Evolutionary conservation across 75 land plant genomes (phyloP).

Genomic region (Gnetum montanum): DNA sequence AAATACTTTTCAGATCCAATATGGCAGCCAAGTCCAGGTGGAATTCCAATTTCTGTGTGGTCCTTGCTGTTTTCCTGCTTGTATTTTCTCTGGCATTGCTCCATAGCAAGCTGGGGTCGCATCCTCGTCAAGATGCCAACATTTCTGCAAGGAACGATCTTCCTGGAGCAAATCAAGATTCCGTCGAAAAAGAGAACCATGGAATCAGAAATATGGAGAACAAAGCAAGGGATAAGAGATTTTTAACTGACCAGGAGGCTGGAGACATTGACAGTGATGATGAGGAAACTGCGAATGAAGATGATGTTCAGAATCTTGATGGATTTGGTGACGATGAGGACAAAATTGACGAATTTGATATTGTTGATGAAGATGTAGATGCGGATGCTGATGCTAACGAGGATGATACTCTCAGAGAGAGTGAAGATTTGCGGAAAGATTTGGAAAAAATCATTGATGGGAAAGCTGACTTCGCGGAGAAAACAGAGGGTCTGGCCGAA

Average conservation of each 20-base stretch:
- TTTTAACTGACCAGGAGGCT: conserved; percentile 13
- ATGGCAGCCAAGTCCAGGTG: conserved; percentile 6
- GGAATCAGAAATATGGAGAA: not conserved
- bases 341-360: conserved; percentile 54
- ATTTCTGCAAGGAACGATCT: not conserved
- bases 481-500: not conserved
- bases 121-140: too few species aligned
- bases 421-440: not conserved
- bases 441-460: conserved; percentile 10
- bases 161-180: not conserved
- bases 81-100: conserved; percentile 47
- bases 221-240: conserved; percentile 7
- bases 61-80: conserved; percentile 34
- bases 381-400: conserved; percentile 14
- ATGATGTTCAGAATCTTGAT: conserved; percentile 12
- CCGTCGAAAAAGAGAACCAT: not conserved
- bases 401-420: conserved; percentile 4
- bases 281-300: conserved; percentile 4
- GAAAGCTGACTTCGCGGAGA: not conserved
- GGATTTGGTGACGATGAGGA: conserved; percentile 29
- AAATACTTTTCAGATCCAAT: conserved; percentile 1
- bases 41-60: conserved; percentile 31
- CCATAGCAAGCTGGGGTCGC: conserved; percentile 43
- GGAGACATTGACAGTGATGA: conserved; percentile 13
- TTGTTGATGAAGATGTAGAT: conserved; percentile 12